phyloP scores from a whole-genome alignment of 768 basidiomycete species.

The Macrocybe gigantea region DNA sequence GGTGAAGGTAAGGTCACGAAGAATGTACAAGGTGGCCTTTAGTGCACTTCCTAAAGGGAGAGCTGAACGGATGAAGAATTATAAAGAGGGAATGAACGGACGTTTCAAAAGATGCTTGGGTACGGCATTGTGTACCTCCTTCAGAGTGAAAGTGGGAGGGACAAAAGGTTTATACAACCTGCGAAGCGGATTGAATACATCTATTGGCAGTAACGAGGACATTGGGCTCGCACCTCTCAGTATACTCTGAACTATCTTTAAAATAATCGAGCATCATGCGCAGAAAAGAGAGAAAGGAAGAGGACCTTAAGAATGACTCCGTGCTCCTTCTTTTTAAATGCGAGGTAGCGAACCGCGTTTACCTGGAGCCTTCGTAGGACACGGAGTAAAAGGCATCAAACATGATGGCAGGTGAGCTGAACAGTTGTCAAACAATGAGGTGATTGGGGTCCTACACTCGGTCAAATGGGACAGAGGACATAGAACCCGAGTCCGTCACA shows the following conservation, averaged over 20 bases:
- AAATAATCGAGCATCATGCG: constrained; percentile 19
- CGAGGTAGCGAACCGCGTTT: no score
- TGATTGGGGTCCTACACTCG: no score
- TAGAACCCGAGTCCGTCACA: no score
- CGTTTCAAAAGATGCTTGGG: constrained; percentile 46
- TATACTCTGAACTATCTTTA: constrained; percentile 33
- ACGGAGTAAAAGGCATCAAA: no score
- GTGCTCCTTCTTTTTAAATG: no score
- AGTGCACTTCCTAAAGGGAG: constrained; percentile 25
- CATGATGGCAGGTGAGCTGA: no score
- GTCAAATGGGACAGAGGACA: no score
- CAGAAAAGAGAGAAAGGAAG: constrained; percentile 4
- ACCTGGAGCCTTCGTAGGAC: no score
- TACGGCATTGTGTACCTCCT: constrained; percentile 50
- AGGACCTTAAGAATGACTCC: neutral
- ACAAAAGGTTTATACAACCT: constrained; percentile 40
- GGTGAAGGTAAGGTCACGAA: constrained; percentile 38
- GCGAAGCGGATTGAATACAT: neutral
- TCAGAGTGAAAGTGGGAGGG: constrained; percentile 43
- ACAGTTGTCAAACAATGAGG: no score
- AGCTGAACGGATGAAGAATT: constrained; percentile 24
- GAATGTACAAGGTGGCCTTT: constrained; percentile 35
- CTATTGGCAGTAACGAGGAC: no score
- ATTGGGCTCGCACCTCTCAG: constrained; percentile 22
- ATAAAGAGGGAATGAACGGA: constrained; percentile 25